Conservation (phyloP, 768 basidiomycete species). For the Xerocomus brunneocitrinus region DNA sequence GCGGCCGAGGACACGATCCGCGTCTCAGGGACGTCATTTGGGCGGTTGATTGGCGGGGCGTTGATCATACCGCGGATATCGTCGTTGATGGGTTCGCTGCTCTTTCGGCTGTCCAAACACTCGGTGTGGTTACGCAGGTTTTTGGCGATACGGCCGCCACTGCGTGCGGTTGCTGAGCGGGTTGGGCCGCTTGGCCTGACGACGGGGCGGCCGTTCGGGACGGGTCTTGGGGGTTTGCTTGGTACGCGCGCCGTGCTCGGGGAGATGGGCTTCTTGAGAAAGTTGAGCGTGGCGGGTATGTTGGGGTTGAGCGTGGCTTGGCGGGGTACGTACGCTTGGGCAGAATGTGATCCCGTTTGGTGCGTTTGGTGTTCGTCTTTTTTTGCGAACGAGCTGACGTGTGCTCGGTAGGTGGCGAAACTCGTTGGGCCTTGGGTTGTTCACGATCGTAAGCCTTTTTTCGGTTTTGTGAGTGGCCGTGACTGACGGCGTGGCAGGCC, state of each 20-base stretch:
- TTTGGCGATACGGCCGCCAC: constrained; percentile 20
- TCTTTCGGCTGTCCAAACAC: constrained; percentile 48
- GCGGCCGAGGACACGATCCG: constrained; percentile 58
- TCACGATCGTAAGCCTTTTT: constrained; percentile 49
- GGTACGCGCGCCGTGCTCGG: constrained; percentile 17
- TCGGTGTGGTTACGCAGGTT: constrained; percentile 27
- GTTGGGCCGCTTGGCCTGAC: constrained; percentile 17
- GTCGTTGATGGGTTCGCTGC: constrained; percentile 56
- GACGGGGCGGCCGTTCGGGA: constrained; percentile 7
- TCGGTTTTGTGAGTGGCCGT: too few relatives aligned
- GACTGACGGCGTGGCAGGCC: constrained; percentile 35
- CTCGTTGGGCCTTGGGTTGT: constrained; percentile 61
- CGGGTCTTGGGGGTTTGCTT: background rate
- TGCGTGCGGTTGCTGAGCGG: constrained; percentile 3
- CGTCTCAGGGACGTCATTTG: constrained; percentile 55
- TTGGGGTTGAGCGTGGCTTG: constrained; percentile 46
- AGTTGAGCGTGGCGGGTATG: constrained; percentile 25
- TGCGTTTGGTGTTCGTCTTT: constrained; percentile 18
- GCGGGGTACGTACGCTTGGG: constrained; percentile 59
- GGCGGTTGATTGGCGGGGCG: constrained; percentile 65
- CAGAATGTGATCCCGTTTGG: constrained; percentile 73
- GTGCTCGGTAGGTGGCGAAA: constrained; percentile 54
- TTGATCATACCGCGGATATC: constrained; percentile 65
- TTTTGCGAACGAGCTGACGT: background rate
- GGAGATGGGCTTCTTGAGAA: constrained; percentile 18